Evolutionary conservation across 2,329 filamentous ascomycete species (phyloP).

Genomic region (Sporothrix curviconia): DNA sequence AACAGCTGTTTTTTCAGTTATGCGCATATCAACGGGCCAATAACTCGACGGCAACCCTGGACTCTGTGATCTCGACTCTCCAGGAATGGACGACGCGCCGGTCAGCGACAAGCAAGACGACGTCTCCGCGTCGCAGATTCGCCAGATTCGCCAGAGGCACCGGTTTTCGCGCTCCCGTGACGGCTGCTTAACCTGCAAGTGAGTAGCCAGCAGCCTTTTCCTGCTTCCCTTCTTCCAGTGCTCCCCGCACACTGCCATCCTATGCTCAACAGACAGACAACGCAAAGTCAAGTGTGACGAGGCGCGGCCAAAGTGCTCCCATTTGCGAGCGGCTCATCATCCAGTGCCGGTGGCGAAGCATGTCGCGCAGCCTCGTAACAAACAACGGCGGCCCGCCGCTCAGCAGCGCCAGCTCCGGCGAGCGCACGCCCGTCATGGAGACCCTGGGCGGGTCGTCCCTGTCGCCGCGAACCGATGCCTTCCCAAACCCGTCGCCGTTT

Average conservation of each 20-base stretch:
- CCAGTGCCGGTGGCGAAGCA: slow-evolving; percentile 42
- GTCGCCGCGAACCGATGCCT: slow-evolving; percentile 8
- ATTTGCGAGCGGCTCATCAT: slow-evolving; percentile 48
- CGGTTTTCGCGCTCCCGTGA: slow-evolving; percentile 18
- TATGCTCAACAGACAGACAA: too few relatives aligned
- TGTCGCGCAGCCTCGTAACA: not conserved
- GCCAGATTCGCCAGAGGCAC: slow-evolving; percentile 1
- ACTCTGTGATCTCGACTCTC: too few relatives aligned
- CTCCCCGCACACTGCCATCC: not conserved
- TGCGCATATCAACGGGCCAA: too few relatives aligned
- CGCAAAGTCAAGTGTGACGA: slow-evolving; percentile 49
- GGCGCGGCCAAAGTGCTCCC: slow-evolving; percentile 44
- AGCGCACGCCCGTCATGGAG: not conserved
- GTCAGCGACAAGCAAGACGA: not conserved
- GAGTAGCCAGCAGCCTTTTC: too few relatives aligned
- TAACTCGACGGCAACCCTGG: too few relatives aligned
- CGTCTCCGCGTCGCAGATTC: not conserved
- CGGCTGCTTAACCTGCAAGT: slow-evolving; percentile 44
- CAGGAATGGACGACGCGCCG: not conserved
- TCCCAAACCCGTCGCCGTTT: slow-evolving; percentile 26
- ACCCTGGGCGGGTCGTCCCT: not conserved
- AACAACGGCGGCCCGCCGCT: not conserved
- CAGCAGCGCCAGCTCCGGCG: not conserved
- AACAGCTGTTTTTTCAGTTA: too few relatives aligned
- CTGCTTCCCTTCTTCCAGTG: not conserved